Base-by-base conservation (phyloP, 192 early-diverging fungal genomes). In the Piromyces sp. region DNA sequence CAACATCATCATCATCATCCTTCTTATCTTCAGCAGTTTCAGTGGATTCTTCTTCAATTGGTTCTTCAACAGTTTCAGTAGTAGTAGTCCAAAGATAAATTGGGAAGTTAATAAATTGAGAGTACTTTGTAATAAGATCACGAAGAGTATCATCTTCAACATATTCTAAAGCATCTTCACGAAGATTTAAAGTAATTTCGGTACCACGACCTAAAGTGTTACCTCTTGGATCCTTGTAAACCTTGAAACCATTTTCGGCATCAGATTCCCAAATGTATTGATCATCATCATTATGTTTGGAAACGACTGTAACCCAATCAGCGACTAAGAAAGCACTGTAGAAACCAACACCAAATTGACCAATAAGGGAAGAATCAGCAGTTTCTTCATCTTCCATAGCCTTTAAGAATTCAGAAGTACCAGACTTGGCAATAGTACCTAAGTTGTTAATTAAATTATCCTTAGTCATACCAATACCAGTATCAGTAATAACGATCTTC, bases 281-380 rank as follows among this genome's bases (percentile, higher is more conserved):
- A 87, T 84, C 92, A 30, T 91, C 93, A 30, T 93, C 91, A 80
- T 98, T 96, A 83, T 93, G 90, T 87, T 98, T 98, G 80, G 92
- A 93, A 30, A 94, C 92, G 22, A 99, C 97, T 13, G 92, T 90
- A 36, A 99, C 96, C 86, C 92, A 93, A 88, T 99, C 97, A 31
- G 97, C 97, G 22, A 96, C 95, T 87, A 97, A 89, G 85, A 96
- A 99, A 22, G 95, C 95, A 31, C 96, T 97, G 89, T 99, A 99
- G 88, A 99, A 99, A 36, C 98, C 97, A 30, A 98, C 97, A 92
- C 98, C 98, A 87, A 99, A 99, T 88, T 99, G 96, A 78, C 98
- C 98, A 82, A 97, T 97, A 82, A 97, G 84, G 33, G 86, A 85
- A 30, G 86, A 80, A 51, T 83, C 84, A 14, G 81, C 82, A 33